Conservation (phyloP, 1,284 basidiomycete genomes). For the Volvariella surrecta region DNA sequence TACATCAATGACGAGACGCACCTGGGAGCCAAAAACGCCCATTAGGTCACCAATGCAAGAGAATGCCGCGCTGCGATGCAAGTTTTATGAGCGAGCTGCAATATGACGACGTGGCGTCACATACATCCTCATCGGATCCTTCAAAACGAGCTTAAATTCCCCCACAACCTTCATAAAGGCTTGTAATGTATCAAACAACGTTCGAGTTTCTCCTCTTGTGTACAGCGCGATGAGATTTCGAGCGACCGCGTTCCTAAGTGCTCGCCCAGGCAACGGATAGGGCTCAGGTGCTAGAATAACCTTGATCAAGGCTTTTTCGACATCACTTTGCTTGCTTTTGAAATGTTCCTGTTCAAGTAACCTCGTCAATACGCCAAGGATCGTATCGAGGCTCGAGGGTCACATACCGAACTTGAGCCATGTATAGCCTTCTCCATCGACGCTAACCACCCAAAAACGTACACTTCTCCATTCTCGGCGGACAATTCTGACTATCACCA, state of each 20-base stretch:
- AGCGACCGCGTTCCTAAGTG: slow-evolving; percentile 72
- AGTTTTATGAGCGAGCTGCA: slow-evolving; percentile 1
- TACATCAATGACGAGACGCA: slow-evolving; percentile 24
- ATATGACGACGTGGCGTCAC: slow-evolving; percentile 7
- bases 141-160: slow-evolving; percentile 61
- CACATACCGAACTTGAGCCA: slow-evolving; percentile 39
- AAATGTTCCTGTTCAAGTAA: slow-evolving; percentile 43
- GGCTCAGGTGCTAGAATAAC: slow-evolving; percentile 49
- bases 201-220: slow-evolving; percentile 72
- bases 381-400: slow-evolving; percentile 1
- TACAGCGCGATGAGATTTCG: slow-evolving; percentile 78
- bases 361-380: slow-evolving; percentile 6
- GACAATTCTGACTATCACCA: slow-evolving; percentile 52
- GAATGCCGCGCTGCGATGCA: slow-evolving; percentile 52
- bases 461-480: slow-evolving; percentile 73
- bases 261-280: slow-evolving; percentile 78
- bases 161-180: slow-evolving; percentile 64
- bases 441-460: slow-evolving; percentile 77
- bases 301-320: slow-evolving; percentile 60
- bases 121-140: slow-evolving; percentile 27
- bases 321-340: slow-evolving; percentile 49
- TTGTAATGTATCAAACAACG: slow-evolving; percentile 86
- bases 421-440: slow-evolving; percentile 53
- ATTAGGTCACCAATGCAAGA: slow-evolving; percentile 87
- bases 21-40: slow-evolving; percentile 76